Evolutionary conservation across 2,329 filamentous ascomycete species (phyloP).

Genomic region (Beauveria australis): DNA sequence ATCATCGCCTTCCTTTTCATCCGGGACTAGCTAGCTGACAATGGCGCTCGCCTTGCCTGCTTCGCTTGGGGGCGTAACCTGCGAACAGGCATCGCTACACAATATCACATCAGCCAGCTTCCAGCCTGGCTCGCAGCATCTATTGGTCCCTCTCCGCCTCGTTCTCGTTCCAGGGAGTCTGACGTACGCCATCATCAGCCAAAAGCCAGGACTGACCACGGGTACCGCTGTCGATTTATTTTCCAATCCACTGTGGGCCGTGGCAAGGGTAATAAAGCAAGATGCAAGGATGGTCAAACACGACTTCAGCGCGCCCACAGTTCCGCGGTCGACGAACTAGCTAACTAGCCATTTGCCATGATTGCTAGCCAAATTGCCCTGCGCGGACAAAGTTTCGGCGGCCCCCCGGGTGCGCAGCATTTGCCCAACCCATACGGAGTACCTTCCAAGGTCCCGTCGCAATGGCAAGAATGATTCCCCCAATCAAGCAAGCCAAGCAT

Average conservation of each 20-base stretch:
- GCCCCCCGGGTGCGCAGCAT: background rate
- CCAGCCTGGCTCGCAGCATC: background rate
- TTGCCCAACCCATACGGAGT: background rate
- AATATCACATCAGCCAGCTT: conserved; percentile 8
- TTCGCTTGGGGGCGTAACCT: background rate
- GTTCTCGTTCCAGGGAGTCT: background rate
- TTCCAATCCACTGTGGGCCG: background rate
- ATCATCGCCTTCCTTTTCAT: background rate
- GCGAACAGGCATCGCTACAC: background rate
- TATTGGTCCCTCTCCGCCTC: conserved; percentile 2
- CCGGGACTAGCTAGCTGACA: background rate
- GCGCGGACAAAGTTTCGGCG: conserved; percentile 1
- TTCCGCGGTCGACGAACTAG: background rate
- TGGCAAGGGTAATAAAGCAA: background rate
- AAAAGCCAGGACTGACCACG: background rate
- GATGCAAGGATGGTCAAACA: background rate
- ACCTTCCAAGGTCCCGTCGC: background rate
- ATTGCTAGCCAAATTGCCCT: background rate
- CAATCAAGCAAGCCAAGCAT: background rate
- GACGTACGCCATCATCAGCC: conserved; percentile 7
- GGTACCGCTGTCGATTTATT: background rate
- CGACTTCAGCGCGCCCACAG: background rate
- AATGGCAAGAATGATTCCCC: background rate
- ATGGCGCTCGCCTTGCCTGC: conserved; percentile 5
- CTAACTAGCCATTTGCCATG: background rate